Percentiles rank a stretch among this genome's conserved stretches.
Evolutionary conservation across 2,329 filamentous ascomycete genomes (phyloP).

Genomic region (Diaporthe sp.): DNA sequence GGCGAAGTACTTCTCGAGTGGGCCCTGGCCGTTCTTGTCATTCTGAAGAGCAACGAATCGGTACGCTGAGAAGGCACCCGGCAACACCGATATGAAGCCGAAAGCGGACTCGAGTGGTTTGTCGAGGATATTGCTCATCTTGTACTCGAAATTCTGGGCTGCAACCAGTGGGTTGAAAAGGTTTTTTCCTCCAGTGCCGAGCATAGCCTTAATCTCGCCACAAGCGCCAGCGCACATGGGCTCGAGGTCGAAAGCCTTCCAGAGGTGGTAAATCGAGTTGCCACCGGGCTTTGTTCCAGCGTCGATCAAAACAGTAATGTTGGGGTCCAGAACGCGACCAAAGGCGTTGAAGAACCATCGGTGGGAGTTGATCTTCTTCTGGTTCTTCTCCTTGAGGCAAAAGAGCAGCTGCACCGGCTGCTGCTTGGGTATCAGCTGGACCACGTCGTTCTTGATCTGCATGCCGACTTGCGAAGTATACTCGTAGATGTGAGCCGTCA

Average conservation of each 20-base stretch:
- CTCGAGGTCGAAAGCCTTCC: conserved; percentile 98
- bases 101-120: conserved; percentile 98
- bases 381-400: conserved; percentile 99
- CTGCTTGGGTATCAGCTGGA: conserved; percentile 83
- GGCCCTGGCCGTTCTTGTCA: conserved; percentile 93
- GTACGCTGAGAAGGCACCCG: conserved; percentile 98
- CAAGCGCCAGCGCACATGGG: conserved; percentile 98
- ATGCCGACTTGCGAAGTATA: conserved; percentile 90
- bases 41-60: conserved; percentile 95
- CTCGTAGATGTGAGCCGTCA: conserved; percentile 97
- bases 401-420: conserved; percentile 97
- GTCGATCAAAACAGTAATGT: conserved; percentile 96
- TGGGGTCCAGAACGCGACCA: conserved; percentile 89
- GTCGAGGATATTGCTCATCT: conserved; percentile 99
- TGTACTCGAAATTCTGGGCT: conserved; percentile 99
- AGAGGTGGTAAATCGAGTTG: conserved; percentile 96
- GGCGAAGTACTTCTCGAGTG: conserved; percentile 36
- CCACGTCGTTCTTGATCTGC: conserved; percentile 89
- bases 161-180: conserved; percentile 94
- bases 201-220: conserved; percentile 99
- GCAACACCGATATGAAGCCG: conserved; percentile 96
- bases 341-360: conserved; percentile 99
- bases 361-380: conserved; percentile 99
- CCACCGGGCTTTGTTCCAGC: conserved; percentile 94
- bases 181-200: conserved; percentile 85